phyloP scores from a whole-genome alignment of 768 basidiomycete species.

The Lactarius hengduanensis region DNA sequence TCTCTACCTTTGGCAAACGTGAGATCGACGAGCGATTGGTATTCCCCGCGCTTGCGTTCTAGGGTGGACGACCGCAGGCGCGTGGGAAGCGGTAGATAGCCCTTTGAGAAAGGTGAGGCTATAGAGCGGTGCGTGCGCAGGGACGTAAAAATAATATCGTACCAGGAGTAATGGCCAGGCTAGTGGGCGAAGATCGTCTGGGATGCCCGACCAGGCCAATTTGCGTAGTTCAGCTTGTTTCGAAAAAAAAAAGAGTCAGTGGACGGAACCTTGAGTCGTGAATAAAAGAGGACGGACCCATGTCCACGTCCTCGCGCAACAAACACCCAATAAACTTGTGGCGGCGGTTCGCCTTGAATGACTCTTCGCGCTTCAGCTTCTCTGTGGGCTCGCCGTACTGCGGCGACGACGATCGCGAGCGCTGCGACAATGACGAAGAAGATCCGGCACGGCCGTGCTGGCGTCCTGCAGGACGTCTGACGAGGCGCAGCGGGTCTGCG shows the following conservation, averaged over 20 bases:
- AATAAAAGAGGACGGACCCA: slow-evolving; percentile 47
- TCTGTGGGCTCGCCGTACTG: slow-evolving; percentile 30
- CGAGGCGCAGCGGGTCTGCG: slow-evolving; percentile 27
- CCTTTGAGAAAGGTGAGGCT: slow-evolving; percentile 47
- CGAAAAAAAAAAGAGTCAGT: background rate
- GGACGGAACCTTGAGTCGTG: background rate
- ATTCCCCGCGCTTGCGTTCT: slow-evolving; percentile 89
- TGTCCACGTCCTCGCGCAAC: slow-evolving; percentile 72
- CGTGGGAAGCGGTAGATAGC: slow-evolving; percentile 85
- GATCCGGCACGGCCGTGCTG: slow-evolving; percentile 8
- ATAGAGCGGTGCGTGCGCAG: slow-evolving; percentile 7
- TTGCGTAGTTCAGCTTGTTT: slow-evolving; percentile 75
- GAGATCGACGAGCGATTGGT: slow-evolving; percentile 82
- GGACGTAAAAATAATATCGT: slow-evolving; percentile 35
- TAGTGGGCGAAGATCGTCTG: slow-evolving; percentile 80
- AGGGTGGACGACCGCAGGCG: slow-evolving; percentile 73
- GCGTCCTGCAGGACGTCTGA: slow-evolving; percentile 15
- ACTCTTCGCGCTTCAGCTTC: slow-evolving; percentile 68
- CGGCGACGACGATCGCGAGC: slow-evolving; percentile 25
- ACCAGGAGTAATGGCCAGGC: slow-evolving; percentile 95
- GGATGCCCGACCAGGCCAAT: slow-evolving; percentile 94
- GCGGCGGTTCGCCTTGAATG: slow-evolving; percentile 73
- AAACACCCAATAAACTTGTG: slow-evolving; percentile 83
- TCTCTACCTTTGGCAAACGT: slow-evolving; percentile 86
- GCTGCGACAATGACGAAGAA: slow-evolving; percentile 8